phyloP scores from a whole-genome alignment of 495 filamentous ascomycete species.

The Extremus antarcticus region DNA sequence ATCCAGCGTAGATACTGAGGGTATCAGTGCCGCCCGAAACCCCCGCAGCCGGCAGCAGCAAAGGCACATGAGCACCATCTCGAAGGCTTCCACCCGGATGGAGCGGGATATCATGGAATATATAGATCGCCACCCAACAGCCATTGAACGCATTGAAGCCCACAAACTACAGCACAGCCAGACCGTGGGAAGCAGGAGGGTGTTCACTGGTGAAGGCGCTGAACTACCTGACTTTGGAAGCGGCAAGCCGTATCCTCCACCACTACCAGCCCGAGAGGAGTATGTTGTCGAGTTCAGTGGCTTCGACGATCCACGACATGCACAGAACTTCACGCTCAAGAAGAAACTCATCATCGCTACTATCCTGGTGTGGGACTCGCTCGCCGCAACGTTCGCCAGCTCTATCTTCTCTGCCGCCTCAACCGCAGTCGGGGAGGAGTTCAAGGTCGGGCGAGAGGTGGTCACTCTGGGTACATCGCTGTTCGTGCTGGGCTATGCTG shows the following conservation, averaged over 20 bases:
- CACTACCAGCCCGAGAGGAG: constrained; percentile 31
- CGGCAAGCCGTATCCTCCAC: constrained; percentile 33
- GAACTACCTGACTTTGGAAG: constrained; percentile 23
- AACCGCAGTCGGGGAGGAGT: constrained; percentile 12
- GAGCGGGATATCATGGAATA: constrained; percentile 15
- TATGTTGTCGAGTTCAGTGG: constrained; percentile 48
- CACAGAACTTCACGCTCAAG: constrained; percentile 40
- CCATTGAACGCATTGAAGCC: constrained; percentile 18
- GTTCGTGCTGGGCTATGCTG: constrained; percentile 29
- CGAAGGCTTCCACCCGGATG: constrained; percentile 3
- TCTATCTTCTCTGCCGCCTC: constrained; percentile 24
- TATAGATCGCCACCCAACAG: constrained; percentile 23
- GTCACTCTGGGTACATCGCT: constrained; percentile 25
- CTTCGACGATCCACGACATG: constrained; percentile 38
- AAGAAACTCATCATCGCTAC: constrained; percentile 32
- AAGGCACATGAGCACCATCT: constrained; percentile 2
- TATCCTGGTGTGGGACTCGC: constrained; percentile 27
- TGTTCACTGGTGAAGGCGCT: not conserved
- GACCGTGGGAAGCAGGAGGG: constrained; percentile 15
- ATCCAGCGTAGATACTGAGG: no score
- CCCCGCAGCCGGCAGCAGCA: no score
- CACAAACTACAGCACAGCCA: constrained; percentile 19
- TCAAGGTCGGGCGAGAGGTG: constrained; percentile 19
- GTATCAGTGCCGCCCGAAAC: no score
- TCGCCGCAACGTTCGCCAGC: constrained; percentile 25